A percentile compares a stretch with the other conserved stretches of the same genome.
phyloP scores from a whole-genome alignment of 1,284 basidiomycete species.

The Tilletia indica region DNA sequence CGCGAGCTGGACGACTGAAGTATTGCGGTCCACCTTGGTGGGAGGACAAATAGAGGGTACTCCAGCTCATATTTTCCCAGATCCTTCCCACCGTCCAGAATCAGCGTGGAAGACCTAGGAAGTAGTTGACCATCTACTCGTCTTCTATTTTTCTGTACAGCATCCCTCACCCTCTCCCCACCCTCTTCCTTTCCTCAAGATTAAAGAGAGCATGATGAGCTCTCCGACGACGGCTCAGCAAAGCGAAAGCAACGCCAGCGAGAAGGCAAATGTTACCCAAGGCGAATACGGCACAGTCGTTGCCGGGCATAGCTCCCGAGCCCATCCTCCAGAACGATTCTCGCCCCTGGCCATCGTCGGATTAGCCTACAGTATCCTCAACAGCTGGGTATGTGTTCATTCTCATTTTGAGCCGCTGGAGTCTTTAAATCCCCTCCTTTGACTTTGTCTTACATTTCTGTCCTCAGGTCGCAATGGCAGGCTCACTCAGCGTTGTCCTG shows the following conservation, averaged over 20 bases:
- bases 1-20: too few species aligned
- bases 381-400: constrained; percentile 35
- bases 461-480: constrained; percentile 42
- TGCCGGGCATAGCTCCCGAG: neutral
- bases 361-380: constrained; percentile 42
- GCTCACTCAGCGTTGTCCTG: constrained; percentile 46
- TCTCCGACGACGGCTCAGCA: too few species aligned
- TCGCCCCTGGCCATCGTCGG: constrained; percentile 33
- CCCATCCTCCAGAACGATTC: constrained; percentile 24
- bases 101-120: too few species aligned
- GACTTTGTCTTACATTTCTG: neutral
- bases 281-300: neutral
- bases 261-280: neutral
- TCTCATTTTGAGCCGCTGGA: neutral
- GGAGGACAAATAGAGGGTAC: too few species aligned
- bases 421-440: neutral
- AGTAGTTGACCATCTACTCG: too few species aligned
- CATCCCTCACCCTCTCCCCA: too few species aligned
- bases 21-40: too few species aligned
- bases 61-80: too few species aligned
- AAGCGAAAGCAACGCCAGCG: neutral
- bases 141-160: too few species aligned
- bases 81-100: too few species aligned
- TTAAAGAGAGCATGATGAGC: too few species aligned
- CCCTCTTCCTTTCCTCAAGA: too few species aligned